A percentile compares a stretch with the other conserved stretches of the same genome.
These are phyloP conservation scores for Thelephora aurantiotincta DNA, from an alignment of 768 basidiomycete genomes.

Conservation along the genomic window DNA sequence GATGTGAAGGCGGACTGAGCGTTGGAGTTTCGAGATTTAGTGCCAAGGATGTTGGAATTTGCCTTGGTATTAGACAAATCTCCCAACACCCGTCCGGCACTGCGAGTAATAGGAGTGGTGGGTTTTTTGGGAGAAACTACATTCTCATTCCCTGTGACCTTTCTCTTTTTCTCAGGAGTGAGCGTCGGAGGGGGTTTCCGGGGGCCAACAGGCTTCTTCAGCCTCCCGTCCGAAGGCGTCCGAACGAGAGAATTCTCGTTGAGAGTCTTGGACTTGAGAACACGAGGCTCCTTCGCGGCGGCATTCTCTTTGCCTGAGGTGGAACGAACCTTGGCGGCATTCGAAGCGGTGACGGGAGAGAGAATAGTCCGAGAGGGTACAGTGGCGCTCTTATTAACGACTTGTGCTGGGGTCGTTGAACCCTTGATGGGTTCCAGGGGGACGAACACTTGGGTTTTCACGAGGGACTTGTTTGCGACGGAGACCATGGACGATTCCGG, in stretches of 20 bases:
- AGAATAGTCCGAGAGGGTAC: no score
- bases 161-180: conserved; percentile 6
- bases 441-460: conserved; percentile 5
- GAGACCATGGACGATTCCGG: not conserved
- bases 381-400: not conserved
- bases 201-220: conserved; percentile 15
- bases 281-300: not conserved
- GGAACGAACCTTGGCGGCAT: not conserved
- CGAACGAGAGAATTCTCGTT: not conserved
- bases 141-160: conserved; percentile 8
- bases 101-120: no score
- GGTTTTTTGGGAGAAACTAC: no score
- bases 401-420: not conserved
- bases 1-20: no score
- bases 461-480: not conserved
- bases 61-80: no score
- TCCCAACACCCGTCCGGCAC: no score
- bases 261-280: not conserved
- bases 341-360: no score
- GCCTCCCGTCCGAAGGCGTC: conserved; percentile 5
- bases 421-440: conserved; percentile 12
- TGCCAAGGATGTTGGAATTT: no score
- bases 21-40: no score
- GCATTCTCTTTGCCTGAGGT: conserved; percentile 8
- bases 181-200: conserved; percentile 12